phyloP scores from a whole-genome alignment of 805 yeast genomes.

The Starmerella sirachaensis region DNA sequence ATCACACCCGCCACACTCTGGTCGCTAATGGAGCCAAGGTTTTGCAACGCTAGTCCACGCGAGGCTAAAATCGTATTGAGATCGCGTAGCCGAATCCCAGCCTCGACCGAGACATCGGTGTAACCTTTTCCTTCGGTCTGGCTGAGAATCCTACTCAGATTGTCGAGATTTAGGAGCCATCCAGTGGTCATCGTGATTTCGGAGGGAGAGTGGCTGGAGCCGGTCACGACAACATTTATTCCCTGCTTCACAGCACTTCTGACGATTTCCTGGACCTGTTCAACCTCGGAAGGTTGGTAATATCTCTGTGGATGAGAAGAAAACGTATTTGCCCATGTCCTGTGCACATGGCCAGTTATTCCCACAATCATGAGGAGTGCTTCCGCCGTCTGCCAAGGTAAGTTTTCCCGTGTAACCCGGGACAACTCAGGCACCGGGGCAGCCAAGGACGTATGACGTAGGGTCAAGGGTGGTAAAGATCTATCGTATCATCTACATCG shows the following conservation, averaged over 20 bases:
- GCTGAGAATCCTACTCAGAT: conserved; percentile 44
- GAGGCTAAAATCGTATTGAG: conserved; percentile 53
- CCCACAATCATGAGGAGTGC: conserved; percentile 17
- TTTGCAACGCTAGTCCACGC: conserved; percentile 70
- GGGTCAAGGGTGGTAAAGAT: too few relatives aligned
- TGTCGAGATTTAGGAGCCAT: conserved; percentile 81
- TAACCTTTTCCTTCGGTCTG: conserved; percentile 43
- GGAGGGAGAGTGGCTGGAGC: conserved; percentile 93
- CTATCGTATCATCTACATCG: too few relatives aligned
- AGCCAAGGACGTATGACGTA: too few relatives aligned
- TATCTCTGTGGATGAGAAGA: conserved; percentile 60
- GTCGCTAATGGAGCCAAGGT: conserved; percentile 84
- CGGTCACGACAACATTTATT: conserved; percentile 70
- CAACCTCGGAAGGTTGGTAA: conserved; percentile 62
- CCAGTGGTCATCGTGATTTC: conserved; percentile 76
- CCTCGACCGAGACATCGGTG: conserved; percentile 89
- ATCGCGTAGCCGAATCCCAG: conserved; percentile 71
- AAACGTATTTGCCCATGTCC: conserved; percentile 89
- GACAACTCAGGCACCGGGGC: too few relatives aligned
- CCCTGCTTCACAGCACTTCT: conserved; percentile 45
- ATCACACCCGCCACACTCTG: conserved; percentile 94
- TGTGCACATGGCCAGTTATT: conserved; percentile 30
- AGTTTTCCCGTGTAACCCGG: too few relatives aligned
- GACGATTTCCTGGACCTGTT: conserved; percentile 59
- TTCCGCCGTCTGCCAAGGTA: too few relatives aligned